These are phyloP conservation scores for Camellia sinensis DNA, from an alignment of 148 eudicot genomes.

Conservation along the genomic window DNA sequence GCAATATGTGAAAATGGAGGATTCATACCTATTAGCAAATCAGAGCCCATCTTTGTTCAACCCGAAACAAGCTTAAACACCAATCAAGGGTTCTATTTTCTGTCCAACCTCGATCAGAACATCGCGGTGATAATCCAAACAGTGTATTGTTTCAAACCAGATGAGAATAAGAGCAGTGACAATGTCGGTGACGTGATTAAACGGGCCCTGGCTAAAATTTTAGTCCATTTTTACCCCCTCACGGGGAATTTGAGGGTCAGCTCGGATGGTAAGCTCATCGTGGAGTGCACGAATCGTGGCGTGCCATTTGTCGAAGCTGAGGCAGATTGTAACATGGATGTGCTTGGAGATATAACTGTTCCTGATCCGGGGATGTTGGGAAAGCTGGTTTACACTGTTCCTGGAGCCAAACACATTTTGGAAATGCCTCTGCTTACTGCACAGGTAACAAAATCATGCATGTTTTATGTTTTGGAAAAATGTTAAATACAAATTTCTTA, in stretches of 20 bases:
- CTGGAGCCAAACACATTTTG: constrained; percentile 6
- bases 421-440: constrained; percentile 17
- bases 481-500: too few species aligned
- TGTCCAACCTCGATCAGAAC: constrained; percentile 17
- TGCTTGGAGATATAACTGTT: constrained; percentile 9
- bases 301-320: constrained; percentile 17
- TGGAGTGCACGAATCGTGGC: constrained; percentile 13
- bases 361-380: constrained; percentile 9
- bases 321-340: constrained; percentile 12
- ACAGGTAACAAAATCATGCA: background rate
- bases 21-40: background rate
- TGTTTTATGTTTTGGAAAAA: background rate
- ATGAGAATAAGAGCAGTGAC: background rate
- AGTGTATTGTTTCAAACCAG: constrained; percentile 11
- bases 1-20: constrained; percentile 9
- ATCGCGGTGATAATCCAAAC: constrained; percentile 7
- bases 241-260: constrained; percentile 5
- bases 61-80: background rate
- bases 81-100: background rate
- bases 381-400: constrained; percentile 9
- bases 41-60: background rate
- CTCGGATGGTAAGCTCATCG: constrained; percentile 15
- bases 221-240: constrained; percentile 14
- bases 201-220: background rate
- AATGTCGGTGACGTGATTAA: background rate